Conservation (phyloP, 202 grass and related monocot species). For the Setaria italica region DNA sequence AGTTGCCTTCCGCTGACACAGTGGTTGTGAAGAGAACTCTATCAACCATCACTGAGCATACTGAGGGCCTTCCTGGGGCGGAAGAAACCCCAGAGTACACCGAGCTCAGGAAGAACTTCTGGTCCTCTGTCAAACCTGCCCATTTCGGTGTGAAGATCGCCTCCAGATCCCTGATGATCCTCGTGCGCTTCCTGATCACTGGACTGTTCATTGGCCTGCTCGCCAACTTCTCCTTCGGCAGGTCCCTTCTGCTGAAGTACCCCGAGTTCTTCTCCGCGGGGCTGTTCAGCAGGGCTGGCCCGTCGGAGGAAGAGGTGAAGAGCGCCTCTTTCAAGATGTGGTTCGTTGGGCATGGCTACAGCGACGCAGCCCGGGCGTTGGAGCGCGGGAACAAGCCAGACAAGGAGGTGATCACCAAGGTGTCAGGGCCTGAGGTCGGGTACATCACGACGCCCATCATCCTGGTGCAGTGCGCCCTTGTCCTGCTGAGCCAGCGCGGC, state of each 20-base stretch:
- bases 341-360: conserved; percentile 74
- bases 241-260: conserved; percentile 80
- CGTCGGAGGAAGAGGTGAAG: conserved; percentile 77
- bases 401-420: conserved; percentile 75
- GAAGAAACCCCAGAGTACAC: conserved; percentile 65
- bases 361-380: conserved; percentile 30
- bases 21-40: conserved; percentile 86
- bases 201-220: conserved; percentile 71
- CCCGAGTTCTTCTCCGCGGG: conserved; percentile 75
- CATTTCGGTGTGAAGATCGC: conserved; percentile 81
- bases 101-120: conserved; percentile 64
- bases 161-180: conserved; percentile 59
- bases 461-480: conserved; percentile 73
- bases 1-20: conserved; percentile 83
- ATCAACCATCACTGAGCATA: conserved; percentile 62
- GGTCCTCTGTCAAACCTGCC: conserved; percentile 74
- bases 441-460: conserved; percentile 82
- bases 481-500: conserved; percentile 66
- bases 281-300: conserved; percentile 67
- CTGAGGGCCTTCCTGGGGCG: conserved; percentile 68
- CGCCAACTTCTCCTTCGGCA: conserved; percentile 61
- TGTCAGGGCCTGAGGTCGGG: conserved; percentile 80
- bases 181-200: conserved; percentile 48
- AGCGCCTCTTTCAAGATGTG: conserved; percentile 90
- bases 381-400: conserved; percentile 61